Conservation (phyloP, 176 grass and related monocot species). For the Chloris gayana region DNA sequence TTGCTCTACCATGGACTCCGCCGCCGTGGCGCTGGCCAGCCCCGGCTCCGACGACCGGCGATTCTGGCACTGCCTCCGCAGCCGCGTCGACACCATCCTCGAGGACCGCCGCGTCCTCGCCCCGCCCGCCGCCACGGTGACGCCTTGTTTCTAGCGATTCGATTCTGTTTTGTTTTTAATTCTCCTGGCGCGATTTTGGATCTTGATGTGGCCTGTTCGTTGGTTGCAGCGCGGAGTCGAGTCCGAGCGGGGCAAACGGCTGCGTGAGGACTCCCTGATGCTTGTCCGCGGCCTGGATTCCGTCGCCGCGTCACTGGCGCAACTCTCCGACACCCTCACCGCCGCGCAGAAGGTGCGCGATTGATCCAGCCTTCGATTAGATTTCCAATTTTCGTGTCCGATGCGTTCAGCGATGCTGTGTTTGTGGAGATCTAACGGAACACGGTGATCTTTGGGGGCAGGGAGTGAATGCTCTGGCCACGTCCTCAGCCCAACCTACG, state of each 20-base stretch:
- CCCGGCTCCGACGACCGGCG: slow-evolving; percentile 72
- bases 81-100: slow-evolving; percentile 79
- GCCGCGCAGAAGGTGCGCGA: slow-evolving; percentile 69
- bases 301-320: slow-evolving; percentile 70
- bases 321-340: slow-evolving; percentile 77
- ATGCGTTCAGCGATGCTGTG: neutral
- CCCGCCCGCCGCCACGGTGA: neutral
- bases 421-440: neutral
- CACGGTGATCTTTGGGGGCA: neutral
- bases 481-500: slow-evolving; percentile 27
- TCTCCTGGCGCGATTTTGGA: neutral
- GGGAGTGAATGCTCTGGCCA: slow-evolving; percentile 40
- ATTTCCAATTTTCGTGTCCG: neutral
- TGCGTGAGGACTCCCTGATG: slow-evolving; percentile 82
- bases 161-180: neutral
- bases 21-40: slow-evolving; percentile 47
- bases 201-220: neutral
- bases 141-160: neutral
- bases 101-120: slow-evolving; percentile 48
- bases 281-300: slow-evolving; percentile 87
- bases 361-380: neutral
- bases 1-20: slow-evolving; percentile 60
- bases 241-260: slow-evolving; percentile 70
- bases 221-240: slow-evolving; percentile 44
- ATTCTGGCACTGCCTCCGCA: slow-evolving; percentile 74